These are phyloP conservation scores for Oxytropis ochrocephala DNA, from an alignment of 306 rosid species.

Conservation along the genomic window DNA sequence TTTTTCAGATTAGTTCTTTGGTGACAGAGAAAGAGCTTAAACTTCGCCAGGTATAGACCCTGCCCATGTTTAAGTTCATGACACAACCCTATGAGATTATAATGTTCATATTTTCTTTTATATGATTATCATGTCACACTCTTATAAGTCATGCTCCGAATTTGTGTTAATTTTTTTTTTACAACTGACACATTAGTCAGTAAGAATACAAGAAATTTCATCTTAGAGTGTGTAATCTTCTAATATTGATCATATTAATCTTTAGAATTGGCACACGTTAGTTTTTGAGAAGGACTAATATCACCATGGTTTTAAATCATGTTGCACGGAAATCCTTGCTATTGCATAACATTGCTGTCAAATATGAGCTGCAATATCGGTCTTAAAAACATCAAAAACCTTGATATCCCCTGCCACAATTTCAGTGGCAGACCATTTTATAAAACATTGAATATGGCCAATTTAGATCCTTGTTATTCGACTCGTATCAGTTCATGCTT, in stretches of 20 bases:
- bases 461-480: too few relatives aligned
- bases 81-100: neutral
- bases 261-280: neutral
- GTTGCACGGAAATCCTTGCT: neutral
- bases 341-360: neutral
- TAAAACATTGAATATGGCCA: neutral
- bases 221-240: neutral
- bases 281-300: neutral
- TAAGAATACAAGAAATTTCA: neutral
- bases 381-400: neutral
- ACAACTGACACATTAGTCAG: neutral
- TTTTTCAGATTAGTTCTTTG: conserved; percentile 72
- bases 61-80: neutral
- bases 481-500: too few relatives aligned
- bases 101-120: neutral
- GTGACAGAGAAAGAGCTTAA: conserved; percentile 84
- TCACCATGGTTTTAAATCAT: neutral
- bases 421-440: neutral
- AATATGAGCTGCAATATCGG: neutral
- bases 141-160: neutral
- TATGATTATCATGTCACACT: too few relatives aligned
- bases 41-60: conserved; percentile 71
- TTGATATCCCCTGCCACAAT: neutral
- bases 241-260: neutral
- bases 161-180: neutral